phyloP scores from a whole-genome alignment of 2,329 filamentous ascomycete genomes.

The Xylaria sp. region DNA sequence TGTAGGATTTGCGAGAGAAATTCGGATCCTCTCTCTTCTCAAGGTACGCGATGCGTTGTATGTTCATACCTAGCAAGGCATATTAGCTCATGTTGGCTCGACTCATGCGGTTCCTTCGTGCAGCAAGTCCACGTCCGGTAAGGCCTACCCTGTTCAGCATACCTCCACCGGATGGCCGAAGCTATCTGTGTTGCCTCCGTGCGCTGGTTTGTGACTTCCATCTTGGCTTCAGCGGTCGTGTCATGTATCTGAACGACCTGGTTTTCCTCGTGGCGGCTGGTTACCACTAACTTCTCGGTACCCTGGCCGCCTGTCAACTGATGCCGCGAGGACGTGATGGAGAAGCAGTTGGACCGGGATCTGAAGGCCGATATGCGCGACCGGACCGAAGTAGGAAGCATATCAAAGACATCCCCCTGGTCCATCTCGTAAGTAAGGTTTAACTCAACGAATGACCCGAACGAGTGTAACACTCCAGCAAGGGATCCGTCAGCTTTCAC shows the following conservation, averaged over 20 bases:
- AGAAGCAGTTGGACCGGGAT: slow-evolving; percentile 56
- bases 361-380: slow-evolving; percentile 62
- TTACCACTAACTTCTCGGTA: slow-evolving; percentile 33
- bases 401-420: slow-evolving; percentile 56
- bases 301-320: slow-evolving; percentile 14
- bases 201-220: not conserved
- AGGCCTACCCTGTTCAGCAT: slow-evolving; percentile 48
- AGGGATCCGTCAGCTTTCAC: not conserved
- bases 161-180: slow-evolving; percentile 45
- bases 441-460: not conserved
- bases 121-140: not conserved
- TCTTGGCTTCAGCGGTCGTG: not conserved
- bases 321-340: slow-evolving; percentile 46
- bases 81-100: slow-evolving; percentile 14
- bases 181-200: slow-evolving; percentile 8
- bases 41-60: slow-evolving; percentile 46
- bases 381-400: slow-evolving; percentile 65
- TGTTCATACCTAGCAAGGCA: slow-evolving; percentile 38
- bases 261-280: slow-evolving; percentile 34
- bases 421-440: slow-evolving; percentile 41
- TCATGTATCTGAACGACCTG: slow-evolving; percentile 13
- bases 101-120: not conserved
- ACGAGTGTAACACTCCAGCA: not conserved
- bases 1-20: slow-evolving; percentile 71
- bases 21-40: slow-evolving; percentile 55